Evolutionary conservation across 345 rosid genomes (phyloP), one percentile per base, ranked within the genome.

Genomic region (Lumnitzera racemosa): DNA sequence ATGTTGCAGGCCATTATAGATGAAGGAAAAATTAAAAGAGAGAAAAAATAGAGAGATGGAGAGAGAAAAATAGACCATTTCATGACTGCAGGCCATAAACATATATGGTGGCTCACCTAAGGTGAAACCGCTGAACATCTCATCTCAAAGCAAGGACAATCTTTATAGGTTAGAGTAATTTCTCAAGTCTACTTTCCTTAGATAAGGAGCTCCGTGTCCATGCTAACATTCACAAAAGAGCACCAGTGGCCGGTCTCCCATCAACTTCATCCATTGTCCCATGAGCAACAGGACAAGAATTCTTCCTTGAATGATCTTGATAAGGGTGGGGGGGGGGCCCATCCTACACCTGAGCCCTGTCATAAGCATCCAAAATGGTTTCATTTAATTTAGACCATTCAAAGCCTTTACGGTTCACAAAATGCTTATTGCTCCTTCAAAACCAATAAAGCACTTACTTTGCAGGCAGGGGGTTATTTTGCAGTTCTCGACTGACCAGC

Each of bases 321-420:
- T n/a, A n/a, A n/a, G n/a, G 7, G 88, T 72, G 12, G 98, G 98
- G 36, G 98, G 96, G n/a, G n/a, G n/a, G n/a, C n/a, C 98, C 98
- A 91, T 54, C 98, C 98, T 76, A 91, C 91, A 47, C 95, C 67
- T 84, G 95, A 24, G 95, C 90, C 84, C 96, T 90, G 72, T 27
- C 53, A 83, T 59, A 59, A 49, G 14, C 10, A 61, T 48, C 15
- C 58, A 69, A 4, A 56, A 54, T 15, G 46, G 24, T 46, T 47
- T 58, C 51, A 15, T 24, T 56, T 50, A 56, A 20, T 51, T 51
- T 6, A 36, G 16, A 41, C 7, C 31, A 61, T 46, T 46, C 29
- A 23, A n/a, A 36, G 43, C 43, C 43, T 36, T 36, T 36, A 4
- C 43, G 4, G 43, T 36, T 9, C 1, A 9, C 11, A 36, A 36